These are phyloP conservation scores for Clavulina sp. DNA, from an alignment of 768 basidiomycete species.

Conservation along the genomic window DNA sequence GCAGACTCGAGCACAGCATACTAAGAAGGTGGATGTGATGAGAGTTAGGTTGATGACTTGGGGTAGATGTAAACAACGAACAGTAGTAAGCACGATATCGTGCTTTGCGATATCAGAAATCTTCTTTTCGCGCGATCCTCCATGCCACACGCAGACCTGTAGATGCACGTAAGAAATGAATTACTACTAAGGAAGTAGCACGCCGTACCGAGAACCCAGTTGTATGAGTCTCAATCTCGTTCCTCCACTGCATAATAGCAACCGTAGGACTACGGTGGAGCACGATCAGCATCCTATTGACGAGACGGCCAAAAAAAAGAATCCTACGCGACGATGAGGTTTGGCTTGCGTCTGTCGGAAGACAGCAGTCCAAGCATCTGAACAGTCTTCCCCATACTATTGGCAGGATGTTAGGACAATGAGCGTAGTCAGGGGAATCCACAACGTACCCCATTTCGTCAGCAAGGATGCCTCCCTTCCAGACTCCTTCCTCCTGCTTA, in stretches of 20 bases:
- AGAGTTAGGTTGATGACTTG: not conserved
- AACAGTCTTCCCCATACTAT: slow-evolving; percentile 86
- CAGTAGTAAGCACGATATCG: slow-evolving; percentile 46
- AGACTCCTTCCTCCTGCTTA: slow-evolving; percentile 71
- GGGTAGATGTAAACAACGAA: slow-evolving; percentile 17
- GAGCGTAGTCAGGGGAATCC: not conserved
- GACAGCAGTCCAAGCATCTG: slow-evolving; percentile 87
- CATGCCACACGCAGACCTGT: slow-evolving; percentile 84
- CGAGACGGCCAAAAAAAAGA: not conserved
- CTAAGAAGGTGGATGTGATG: slow-evolving; percentile 1
- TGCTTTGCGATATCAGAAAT: slow-evolving; percentile 55
- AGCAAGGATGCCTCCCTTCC: slow-evolving; percentile 86
- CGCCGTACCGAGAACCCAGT: slow-evolving; percentile 42
- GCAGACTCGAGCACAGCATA: slow-evolving; percentile 25
- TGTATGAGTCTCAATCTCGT: slow-evolving; percentile 79
- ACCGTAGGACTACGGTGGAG: slow-evolving; percentile 26
- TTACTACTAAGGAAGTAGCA: not conserved
- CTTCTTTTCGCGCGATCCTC: slow-evolving; percentile 50
- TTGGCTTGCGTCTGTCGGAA: slow-evolving; percentile 59
- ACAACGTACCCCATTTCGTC: slow-evolving; percentile 75
- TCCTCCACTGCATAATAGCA: slow-evolving; percentile 69
- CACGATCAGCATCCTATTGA: not conserved
- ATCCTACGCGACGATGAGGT: slow-evolving; percentile 82
- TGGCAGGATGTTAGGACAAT: slow-evolving; percentile 3
- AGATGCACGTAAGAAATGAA: not conserved